Evolutionary conservation across 1,284 basidiomycete species (phyloP).

Genomic region (Pseudozyma tsukubaensis): DNA sequence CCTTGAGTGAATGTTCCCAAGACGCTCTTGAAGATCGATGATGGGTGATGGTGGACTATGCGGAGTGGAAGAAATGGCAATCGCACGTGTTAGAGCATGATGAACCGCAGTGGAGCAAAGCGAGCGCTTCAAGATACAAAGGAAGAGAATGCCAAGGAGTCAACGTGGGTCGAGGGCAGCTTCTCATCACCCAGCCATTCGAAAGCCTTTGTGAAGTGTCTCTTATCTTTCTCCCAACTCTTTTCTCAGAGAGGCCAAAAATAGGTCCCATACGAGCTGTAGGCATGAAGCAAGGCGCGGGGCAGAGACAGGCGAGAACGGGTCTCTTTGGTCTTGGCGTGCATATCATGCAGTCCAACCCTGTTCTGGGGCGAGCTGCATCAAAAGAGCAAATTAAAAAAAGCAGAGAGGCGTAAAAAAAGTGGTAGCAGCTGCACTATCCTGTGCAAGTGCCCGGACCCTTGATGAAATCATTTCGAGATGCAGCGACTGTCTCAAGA

Average conservation of each 20-base stretch:
- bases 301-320: background rate
- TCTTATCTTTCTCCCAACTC: background rate
- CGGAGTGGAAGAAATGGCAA: too few species aligned
- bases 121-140: background rate
- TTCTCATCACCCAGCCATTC: background rate
- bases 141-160: constrained; percentile 9
- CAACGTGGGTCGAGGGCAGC: constrained; percentile 16
- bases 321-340: constrained; percentile 18
- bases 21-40: background rate
- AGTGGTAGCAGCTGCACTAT: too few species aligned
- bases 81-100: background rate
- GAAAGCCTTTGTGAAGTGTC: background rate
- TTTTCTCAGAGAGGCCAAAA: constrained; percentile 1
- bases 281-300: background rate
- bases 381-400: too few species aligned
- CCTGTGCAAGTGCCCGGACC: too few species aligned
- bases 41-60: background rate
- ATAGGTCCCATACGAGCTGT: constrained; percentile 4
- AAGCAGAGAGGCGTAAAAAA: too few species aligned
- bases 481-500: too few species aligned
- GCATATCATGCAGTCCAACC: constrained; percentile 6
- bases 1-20: too few species aligned
- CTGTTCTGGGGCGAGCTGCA: background rate
- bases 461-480: too few species aligned
- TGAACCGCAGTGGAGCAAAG: background rate